Evolutionary conservation across 306 rosid species (phyloP).

Genomic region (Acacia confusa): DNA sequence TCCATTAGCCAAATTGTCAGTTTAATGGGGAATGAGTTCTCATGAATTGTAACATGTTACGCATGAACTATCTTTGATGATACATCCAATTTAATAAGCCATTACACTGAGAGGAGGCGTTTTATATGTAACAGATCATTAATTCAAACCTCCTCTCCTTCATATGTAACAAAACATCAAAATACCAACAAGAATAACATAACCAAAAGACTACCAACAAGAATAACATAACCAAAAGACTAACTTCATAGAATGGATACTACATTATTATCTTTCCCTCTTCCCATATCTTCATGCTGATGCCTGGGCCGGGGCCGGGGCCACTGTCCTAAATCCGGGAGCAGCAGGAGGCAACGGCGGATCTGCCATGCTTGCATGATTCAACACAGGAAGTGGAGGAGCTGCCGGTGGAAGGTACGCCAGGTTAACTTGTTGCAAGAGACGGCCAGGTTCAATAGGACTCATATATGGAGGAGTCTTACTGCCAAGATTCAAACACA

Average conservation of each 20-base stretch:
- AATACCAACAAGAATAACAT: background rate
- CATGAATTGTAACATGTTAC: background rate
- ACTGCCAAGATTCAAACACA: slow-evolving; percentile 38
- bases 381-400: slow-evolving; percentile 58
- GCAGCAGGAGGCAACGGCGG: slow-evolving; percentile 68
- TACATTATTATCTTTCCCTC: background rate
- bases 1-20: too few species aligned
- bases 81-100: background rate
- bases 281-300: slow-evolving; percentile 15
- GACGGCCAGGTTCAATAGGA: slow-evolving; percentile 59
- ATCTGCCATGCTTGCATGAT: slow-evolving; percentile 49
- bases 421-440: slow-evolving; percentile 32
- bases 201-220: too few species aligned
- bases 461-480: slow-evolving; percentile 51
- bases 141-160: background rate
- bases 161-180: background rate
- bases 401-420: slow-evolving; percentile 52
- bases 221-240: too few species aligned
- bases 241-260: background rate
- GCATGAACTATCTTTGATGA: background rate
- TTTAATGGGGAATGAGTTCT: background rate
- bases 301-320: slow-evolving; percentile 14
- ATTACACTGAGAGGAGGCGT: background rate
- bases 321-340: slow-evolving; percentile 3
- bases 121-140: background rate